Base-by-base conservation (phyloP, 139 green algal species). In the Coelastrella sp. region DNA sequence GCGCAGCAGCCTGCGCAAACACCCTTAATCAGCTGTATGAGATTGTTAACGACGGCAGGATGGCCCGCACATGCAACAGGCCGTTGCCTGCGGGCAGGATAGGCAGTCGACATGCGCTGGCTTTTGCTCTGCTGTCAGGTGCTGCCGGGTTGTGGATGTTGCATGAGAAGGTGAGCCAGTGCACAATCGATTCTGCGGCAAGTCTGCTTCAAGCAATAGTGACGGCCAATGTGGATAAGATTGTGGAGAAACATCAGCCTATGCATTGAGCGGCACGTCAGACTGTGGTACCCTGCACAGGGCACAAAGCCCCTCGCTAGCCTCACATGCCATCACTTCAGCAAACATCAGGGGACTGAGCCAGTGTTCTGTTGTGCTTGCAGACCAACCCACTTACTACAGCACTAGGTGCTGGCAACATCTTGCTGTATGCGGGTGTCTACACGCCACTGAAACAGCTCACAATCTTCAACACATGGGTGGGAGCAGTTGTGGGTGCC, bases 371-470 rank as follows among this genome's bases (percentile, higher is more conserved):
- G 74, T 7, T 19, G 23, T 80, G 74, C 23, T 58, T 61, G 85
- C 95, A 99, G 96, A 95, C 96, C 19, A 99, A 99, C 95, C 13
- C 54, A 0, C 86, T 96, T 7, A 98, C 98, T 6, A 96, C 98
- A 0, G 92, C 11, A 2, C 92, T 99, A 23, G 98, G 97, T 3
- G 97, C 95, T 3, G 96, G 91, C 73, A 99, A 99, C 95, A 99
- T 99, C 73, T 80, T 83, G 16, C 96, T 99, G 64, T 99, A 99
- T 83, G 96, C 98, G 2, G 94, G 89, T 66, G 93, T 99, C 32
- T 99, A 99, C 95, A 99, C 98, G 1, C 98, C 98, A 0, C 94
- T 99, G 4, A 99, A 99, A 93, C 96, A 97, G 88, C 6, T 99
- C 16, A 97, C 93, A 82, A 61, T 94, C 0, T 77, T 93, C 20